phyloP scores from a whole-genome alignment of 768 basidiomycete species.

The Tulasnella calospora region DNA sequence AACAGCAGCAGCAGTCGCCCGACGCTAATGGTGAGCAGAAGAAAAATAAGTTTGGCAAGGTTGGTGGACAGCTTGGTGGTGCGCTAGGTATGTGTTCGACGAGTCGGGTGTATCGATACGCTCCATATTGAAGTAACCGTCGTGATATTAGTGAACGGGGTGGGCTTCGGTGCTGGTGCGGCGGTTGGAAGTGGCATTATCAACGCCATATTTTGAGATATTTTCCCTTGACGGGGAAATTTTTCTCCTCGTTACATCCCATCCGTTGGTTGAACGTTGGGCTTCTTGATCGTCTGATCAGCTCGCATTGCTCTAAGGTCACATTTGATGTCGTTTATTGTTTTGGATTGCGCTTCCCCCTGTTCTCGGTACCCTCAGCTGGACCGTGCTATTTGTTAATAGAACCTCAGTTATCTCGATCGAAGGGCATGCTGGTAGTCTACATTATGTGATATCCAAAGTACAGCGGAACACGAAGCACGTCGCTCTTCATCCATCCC shows the following conservation, averaged over 20 bases:
- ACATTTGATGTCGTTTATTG: background rate
- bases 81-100: slow-evolving; percentile 17
- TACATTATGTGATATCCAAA: background rate
- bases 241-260: background rate
- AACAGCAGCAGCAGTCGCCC: background rate
- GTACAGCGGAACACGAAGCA: background rate
- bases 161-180: slow-evolving; percentile 25
- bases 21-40: slow-evolving; percentile 12
- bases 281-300: slow-evolving; percentile 3
- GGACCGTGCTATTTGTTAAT: background rate
- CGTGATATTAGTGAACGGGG: background rate
- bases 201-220: slow-evolving; percentile 16
- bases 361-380: background rate
- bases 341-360: background rate
- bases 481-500: too few species aligned
- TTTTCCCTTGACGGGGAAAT: background rate
- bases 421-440: background rate
- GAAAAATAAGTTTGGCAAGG: slow-evolving; percentile 14
- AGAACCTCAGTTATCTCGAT: slow-evolving; percentile 5
- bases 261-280: background rate
- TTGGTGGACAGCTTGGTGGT: slow-evolving; percentile 18
- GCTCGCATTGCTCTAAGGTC: background rate
- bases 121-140: background rate
- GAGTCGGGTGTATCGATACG: background rate
- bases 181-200: slow-evolving; percentile 19